Base-by-base conservation (phyloP, 306 rosid species). In the Macrotyloma uniflorum region DNA sequence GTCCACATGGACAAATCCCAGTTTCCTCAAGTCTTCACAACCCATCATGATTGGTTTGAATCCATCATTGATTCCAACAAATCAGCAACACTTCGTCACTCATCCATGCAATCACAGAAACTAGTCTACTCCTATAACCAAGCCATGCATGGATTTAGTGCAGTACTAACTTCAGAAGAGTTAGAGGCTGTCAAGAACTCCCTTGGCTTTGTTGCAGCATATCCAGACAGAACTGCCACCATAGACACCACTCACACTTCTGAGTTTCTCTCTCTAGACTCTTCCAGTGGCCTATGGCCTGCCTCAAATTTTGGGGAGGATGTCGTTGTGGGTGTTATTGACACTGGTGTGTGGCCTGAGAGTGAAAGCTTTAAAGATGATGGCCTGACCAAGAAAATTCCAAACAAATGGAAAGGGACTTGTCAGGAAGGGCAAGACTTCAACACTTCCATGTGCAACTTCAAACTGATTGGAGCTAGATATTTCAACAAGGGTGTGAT, bases 71-170 rank as follows among this genome's bases (percentile, higher is more conserved):
- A 68, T 30, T 61, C 82, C 70, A 30, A 42, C n/a, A 78, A 78
- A 8, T 36, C 77, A 11, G 9, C 64, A 66, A 50, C 66, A 36
- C 3, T 13, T 19, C 59, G 30, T 57, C 26, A 38, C 5, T 6
- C 62, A 32, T 6, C 43, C 10, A 6, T 45, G 6, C 40, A 35
- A 64, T 15, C 69, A 6, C 76, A 50, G 16, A 70, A 28, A 24
- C 42, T 75, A 23, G 38, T 80, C 12, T 79, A 75, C 74, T 40
- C 78, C 11, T 71, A 65, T 67, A 45, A 51, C 42, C 45, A 78
- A 78, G 88, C 78, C 36, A 73, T 78, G 73, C 59, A 64, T 74
- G 83, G 86, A 0, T 78, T 85, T 4, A 78, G 81, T 78, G 81
- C 83, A 3, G 46, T 43, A 5, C 20, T 81, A 23, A 61, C 88